Conservation (phyloP, 192 early-diverging fungal species). For the Coemansia sp. region DNA sequence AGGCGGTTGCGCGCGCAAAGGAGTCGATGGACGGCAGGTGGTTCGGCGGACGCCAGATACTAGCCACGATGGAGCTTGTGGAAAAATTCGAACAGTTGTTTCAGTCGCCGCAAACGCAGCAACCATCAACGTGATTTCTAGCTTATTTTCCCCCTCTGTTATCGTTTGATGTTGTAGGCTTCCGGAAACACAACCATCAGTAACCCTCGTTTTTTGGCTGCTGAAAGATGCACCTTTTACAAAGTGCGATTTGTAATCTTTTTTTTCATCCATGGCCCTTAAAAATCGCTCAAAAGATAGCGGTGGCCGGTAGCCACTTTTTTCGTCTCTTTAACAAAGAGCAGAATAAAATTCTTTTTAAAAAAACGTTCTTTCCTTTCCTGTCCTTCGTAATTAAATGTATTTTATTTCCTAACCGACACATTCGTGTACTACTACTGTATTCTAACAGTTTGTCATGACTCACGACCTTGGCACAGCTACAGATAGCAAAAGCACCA, state of each 20-base stretch:
- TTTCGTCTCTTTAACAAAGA: neutral
- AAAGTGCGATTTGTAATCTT: neutral
- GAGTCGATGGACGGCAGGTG: conserved; percentile 79
- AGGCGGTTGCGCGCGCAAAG: conserved; percentile 68
- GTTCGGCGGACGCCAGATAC: conserved; percentile 82
- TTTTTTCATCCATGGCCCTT: neutral
- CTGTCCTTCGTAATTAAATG: neutral
- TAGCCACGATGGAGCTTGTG: conserved; percentile 8
- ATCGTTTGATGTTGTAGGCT: neutral
- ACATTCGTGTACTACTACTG: neutral
- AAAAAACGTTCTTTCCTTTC: neutral
- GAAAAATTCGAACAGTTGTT: conserved; percentile 1
- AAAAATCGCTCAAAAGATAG: no score
- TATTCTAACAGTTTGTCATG: neutral
- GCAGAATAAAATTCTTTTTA: neutral
- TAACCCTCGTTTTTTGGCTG: neutral
- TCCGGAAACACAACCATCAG: neutral
- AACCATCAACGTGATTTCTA: neutral
- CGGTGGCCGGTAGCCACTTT: neutral
- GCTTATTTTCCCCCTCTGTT: neutral
- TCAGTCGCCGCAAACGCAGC: neutral
- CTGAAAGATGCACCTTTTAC: neutral
- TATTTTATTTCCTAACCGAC: neutral
- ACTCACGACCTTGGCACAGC: neutral
- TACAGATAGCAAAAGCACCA: neutral